These are phyloP conservation scores for Talaromyces funiculosus DNA, from an alignment of 2,329 filamentous ascomycete genomes.

Conservation along the genomic window DNA sequence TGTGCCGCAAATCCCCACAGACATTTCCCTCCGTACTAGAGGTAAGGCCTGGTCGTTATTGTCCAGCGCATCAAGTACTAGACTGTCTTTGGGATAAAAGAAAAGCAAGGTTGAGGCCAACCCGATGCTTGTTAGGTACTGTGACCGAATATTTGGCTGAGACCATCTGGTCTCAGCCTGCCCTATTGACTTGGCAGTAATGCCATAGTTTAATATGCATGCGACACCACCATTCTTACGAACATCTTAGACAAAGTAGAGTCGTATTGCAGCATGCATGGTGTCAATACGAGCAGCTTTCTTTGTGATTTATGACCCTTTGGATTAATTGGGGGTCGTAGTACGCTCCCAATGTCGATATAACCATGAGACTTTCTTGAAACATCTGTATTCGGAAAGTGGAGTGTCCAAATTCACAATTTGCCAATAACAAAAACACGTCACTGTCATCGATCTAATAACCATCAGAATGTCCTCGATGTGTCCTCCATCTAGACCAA, in stretches of 20 bases:
- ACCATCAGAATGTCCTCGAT: background rate
- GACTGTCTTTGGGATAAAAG: background rate
- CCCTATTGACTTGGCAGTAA: background rate
- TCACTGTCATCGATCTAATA: background rate
- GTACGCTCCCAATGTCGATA: background rate
- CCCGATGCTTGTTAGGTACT: background rate
- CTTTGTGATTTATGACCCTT: background rate
- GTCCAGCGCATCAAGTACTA: constrained; percentile 2
- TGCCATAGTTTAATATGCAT: background rate
- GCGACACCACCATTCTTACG: background rate
- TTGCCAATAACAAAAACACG: background rate
- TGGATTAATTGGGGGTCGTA: background rate
- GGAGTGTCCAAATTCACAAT: background rate
- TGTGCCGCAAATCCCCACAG: constrained; percentile 14
- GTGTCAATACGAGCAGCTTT: background rate
- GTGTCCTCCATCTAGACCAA: background rate
- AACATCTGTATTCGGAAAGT: background rate
- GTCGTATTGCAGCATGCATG: background rate
- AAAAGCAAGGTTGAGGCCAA: background rate
- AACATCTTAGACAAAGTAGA: background rate
- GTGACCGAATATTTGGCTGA: background rate
- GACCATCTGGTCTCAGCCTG: background rate
- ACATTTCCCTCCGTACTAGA: background rate
- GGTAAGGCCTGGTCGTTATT: background rate
- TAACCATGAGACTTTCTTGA: background rate